A percentile compares a stretch with the other conserved stretches of the same genome.
These are phyloP conservation scores for Xylariaceae sp. DNA, from an alignment of 2,329 filamentous ascomycete genomes.

Conservation along the genomic window DNA sequence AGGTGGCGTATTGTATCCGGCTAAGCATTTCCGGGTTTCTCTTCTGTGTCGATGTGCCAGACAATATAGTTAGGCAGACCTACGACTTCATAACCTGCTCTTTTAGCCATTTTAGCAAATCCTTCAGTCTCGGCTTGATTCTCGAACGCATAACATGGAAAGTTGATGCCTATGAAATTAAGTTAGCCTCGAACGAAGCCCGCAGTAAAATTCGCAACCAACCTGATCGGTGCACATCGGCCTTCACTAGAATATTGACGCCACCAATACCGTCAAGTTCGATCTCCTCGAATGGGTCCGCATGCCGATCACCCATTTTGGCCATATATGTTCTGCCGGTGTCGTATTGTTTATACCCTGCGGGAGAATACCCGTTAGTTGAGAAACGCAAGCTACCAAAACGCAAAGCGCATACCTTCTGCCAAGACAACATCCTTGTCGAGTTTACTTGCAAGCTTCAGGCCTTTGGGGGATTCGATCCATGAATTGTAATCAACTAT, in stretches of 20 bases:
- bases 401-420: constrained; percentile 63
- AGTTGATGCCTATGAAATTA: constrained; percentile 74
- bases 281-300: constrained; percentile 88
- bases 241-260: constrained; percentile 96
- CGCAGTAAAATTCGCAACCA: constrained; percentile 30
- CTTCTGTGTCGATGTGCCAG: constrained; percentile 96
- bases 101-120: constrained; percentile 97
- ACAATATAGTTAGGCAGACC: constrained; percentile 97
- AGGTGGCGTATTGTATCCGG: constrained; percentile 10
- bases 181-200: constrained; percentile 24
- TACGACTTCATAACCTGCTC: constrained; percentile 86
- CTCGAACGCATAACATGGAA: constrained; percentile 93
- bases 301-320: constrained; percentile 83
- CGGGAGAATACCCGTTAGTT: constrained; percentile 7
- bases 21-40: constrained; percentile 78
- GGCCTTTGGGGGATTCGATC: constrained; percentile 85
- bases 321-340: constrained; percentile 90
- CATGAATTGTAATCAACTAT: constrained; percentile 98
- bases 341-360: constrained; percentile 88
- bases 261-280: constrained; percentile 93
- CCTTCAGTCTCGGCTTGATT: constrained; percentile 99
- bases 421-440: constrained; percentile 80
- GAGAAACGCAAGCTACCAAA: constrained; percentile 11
- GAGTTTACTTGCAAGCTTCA: constrained; percentile 67
- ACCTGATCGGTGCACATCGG: constrained; percentile 94